Base-by-base conservation (phyloP, 2,329 filamentous ascomycete genomes). In the Coniochaeta ligniaria region DNA sequence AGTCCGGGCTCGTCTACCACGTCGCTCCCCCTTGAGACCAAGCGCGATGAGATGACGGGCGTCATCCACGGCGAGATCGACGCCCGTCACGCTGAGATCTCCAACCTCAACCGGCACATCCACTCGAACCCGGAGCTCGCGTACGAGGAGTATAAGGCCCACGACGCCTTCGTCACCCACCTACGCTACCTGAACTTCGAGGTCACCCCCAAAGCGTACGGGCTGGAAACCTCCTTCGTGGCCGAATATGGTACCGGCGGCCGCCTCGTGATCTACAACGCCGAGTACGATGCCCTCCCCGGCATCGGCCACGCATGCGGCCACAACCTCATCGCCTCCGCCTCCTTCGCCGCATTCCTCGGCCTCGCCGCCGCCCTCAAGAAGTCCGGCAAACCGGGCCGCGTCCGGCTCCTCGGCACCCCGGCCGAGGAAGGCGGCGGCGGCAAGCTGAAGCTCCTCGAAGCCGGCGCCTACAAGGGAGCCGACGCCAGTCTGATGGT, bases 171-270 rank as follows among this genome's bases (percentile, higher is more conserved):
- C 55, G 76, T 76, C 17, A 63, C 70, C 5, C 74, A 79, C 41
- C 71, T 84, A 0, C 72, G 77, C 45, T 63, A 67, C 1, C 74
- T 76, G 3, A 81, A 78, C 0, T 81, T 79, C 64, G 61, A 66
- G 0, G 79, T 83, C 7, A 79, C 72, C 5, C 75, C 76, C 0
- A 76, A 80, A 59, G 78, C 81, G 0, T 82, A 81, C 64, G 81
- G 78, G 2, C 64, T 85, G 0, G 71, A 75, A 9, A 85, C 83
- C 0, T 74, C 80, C 1, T 85, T 85, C 63, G 76, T 78, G 56
- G 78, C 75, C 12, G 71, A 75, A 16, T 70, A 71, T 55, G 79
- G 80, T 31, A 66, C 69, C 0, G 76, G 75, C 6, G 76, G 77
- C 4, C 72, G 74, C 1, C 71, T 77, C 0, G 67, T 79, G 31